Conservation (phyloP, 2,329 filamentous ascomycete genomes). For the Colletotrichum chlorophyti region DNA sequence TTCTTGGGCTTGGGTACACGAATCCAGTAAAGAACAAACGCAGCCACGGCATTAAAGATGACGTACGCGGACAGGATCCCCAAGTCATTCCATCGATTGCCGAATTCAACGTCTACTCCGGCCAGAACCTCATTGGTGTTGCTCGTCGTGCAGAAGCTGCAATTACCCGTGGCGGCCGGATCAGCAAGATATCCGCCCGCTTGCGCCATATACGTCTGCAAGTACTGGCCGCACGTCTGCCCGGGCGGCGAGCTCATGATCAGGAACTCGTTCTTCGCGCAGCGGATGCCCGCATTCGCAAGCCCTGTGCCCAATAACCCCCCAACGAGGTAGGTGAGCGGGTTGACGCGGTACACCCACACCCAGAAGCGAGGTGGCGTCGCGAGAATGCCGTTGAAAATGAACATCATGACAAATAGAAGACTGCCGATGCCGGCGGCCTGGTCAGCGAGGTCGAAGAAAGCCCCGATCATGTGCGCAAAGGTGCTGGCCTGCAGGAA, state of each 20-base stretch:
- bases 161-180: conserved; percentile 39
- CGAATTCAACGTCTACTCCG: conserved; percentile 49
- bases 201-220: conserved; percentile 51
- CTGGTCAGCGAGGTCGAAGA: conserved; percentile 66
- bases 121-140: conserved; percentile 22
- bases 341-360: conserved; percentile 77
- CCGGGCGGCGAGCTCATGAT: conserved; percentile 63
- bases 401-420: conserved; percentile 67
- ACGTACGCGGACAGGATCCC: conserved; percentile 62
- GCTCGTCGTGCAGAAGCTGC: conserved; percentile 15
- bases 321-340: conserved; percentile 76
- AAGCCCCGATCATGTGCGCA: conserved; percentile 68
- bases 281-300: conserved; percentile 64
- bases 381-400: conserved; percentile 78
- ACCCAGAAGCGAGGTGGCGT: conserved; percentile 78
- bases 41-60: conserved; percentile 59
- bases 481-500: conserved; percentile 73
- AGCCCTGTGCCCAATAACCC: conserved; percentile 70
- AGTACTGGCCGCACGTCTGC: conserved; percentile 63
- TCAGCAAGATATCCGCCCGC: conserved; percentile 57
- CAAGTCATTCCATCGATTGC: conserved; percentile 62
- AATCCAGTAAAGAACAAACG: conserved; percentile 61
- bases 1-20: conserved; percentile 49
- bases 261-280: conserved; percentile 70
- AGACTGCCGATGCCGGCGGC: conserved; percentile 69